Evolutionary conservation across 2,329 filamentous ascomycete genomes (phyloP), one percentile per base, ranked within the genome.

Genomic region (Didymellaceae sp.): DNA sequence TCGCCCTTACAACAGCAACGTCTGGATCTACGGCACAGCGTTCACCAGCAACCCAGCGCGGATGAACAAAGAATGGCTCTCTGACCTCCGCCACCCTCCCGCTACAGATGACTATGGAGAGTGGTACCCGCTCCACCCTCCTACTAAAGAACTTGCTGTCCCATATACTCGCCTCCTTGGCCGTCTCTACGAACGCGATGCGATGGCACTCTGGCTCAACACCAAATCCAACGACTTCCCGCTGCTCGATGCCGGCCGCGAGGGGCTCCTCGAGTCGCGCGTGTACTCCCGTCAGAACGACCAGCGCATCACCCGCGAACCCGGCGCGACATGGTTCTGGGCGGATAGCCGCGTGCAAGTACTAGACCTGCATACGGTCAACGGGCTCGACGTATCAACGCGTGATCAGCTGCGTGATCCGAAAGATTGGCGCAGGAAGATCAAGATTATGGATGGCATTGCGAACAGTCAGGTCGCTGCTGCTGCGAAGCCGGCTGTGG

Each of bases 281-380:
- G 57, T 64, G 1, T 84, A 77, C 59, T 77, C 80, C 1, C 60
- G 66, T 0, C 54, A 71, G 10, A 69, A 75, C 13, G 81, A 86
- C 49, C 54, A 70, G 1, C 80, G 82, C 2, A 81, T 85, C 21
- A 34, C 56, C 2, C 3, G 30, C 11, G 39, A 45, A 6, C 16
- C 33, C 0, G 75, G 71, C 11, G 74, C 77, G 20, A 67, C 70
- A 0, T 86, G 82, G 82, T 83, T 80, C 63, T 84, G 81, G 78
- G 82, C 77, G 0, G 82, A 86, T 43, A 75, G 74, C 17, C 76
- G 84, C 1, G 78, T 78, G 0, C 79, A 85, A 38, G 80, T 82
- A 0, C 75, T 86, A 0, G 81, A 81, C 21, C 61, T 86, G 5
- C 77, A 78, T 21, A 78, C 78, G 3, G 66, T 85, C 28, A 85